These are phyloP conservation scores for Sphaerulina musiva DNA, from an alignment of 2,329 filamentous ascomycete genomes.

Conservation along the genomic window DNA sequence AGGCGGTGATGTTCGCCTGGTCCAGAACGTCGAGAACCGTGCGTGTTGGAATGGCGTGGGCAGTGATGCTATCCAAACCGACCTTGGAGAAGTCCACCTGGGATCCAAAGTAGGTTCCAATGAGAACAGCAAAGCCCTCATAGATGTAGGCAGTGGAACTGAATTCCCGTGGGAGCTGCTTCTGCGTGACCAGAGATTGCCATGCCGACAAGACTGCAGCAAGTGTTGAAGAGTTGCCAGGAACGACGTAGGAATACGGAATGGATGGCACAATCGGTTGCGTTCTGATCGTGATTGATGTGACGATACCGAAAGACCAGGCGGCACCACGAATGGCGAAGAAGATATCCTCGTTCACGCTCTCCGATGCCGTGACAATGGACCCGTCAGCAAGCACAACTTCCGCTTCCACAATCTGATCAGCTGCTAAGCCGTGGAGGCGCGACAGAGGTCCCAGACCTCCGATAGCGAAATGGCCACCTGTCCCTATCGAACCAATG, in stretches of 20 bases:
- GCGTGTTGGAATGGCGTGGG: conserved; percentile 6
- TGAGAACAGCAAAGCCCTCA: conserved; percentile 13
- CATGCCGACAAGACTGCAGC: conserved; percentile 10
- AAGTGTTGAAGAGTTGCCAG: conserved; percentile 8
- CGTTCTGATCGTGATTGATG: conserved; percentile 20
- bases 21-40: conserved; percentile 10
- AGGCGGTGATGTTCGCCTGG: conserved; percentile 14
- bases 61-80: not conserved
- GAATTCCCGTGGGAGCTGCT: conserved; percentile 15
- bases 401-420: conserved; percentile 39
- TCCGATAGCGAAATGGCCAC: conserved; percentile 16
- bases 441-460: conserved; percentile 43
- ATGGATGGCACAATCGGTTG: conserved; percentile 17
- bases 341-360: conserved; percentile 23
- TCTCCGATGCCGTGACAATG: conserved; percentile 35
- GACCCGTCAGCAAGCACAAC: conserved; percentile 38
- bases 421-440: conserved; percentile 48
- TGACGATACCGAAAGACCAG: conserved; percentile 26
- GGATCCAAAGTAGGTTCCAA: conserved; percentile 15
- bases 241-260: conserved; percentile 17
- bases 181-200: conserved; percentile 16
- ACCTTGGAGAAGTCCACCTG: conserved; percentile 16
- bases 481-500: conserved; percentile 11
- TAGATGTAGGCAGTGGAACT: conserved; percentile 17
- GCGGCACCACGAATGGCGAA: conserved; percentile 25